phyloP scores from a whole-genome alignment of 257 asterid genomes.

The Scutellaria barbata region DNA sequence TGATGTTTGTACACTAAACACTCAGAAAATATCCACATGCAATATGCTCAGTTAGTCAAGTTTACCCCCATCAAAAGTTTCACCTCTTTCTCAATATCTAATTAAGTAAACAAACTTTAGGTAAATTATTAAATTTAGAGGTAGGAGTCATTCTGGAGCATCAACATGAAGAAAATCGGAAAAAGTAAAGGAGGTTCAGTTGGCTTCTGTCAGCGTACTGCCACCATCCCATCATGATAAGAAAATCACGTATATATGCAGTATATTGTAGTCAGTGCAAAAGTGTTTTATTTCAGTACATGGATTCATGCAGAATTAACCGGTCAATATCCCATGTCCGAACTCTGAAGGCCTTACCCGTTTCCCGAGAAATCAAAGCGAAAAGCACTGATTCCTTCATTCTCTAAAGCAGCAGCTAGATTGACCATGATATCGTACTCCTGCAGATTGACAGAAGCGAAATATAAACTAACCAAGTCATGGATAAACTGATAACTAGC shows the following conservation, averaged over 20 bases:
- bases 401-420: constrained; percentile 65
- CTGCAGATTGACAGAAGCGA: constrained; percentile 38
- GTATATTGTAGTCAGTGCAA: constrained; percentile 9
- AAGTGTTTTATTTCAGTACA: not conserved
- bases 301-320: constrained; percentile 8
- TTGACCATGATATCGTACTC: constrained; percentile 45
- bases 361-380: constrained; percentile 93
- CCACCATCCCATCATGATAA: constrained; percentile 16
- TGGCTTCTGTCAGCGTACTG: not conserved
- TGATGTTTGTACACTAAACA: not conserved
- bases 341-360: constrained; percentile 71
- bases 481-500: constrained; percentile 7
- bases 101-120: not conserved
- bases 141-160: not conserved
- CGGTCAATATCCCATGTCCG: constrained; percentile 3
- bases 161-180: not conserved
- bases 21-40: not conserved
- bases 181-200: not conserved
- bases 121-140: not conserved
- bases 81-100: not conserved
- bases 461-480: constrained; percentile 8
- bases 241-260: not conserved
- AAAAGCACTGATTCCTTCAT: constrained; percentile 73
- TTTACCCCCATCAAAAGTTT: not conserved
- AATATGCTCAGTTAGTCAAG: not conserved